Evolutionary conservation across 257 asterid genomes (phyloP).

Genomic region (Nicotiana knightiana): DNA sequence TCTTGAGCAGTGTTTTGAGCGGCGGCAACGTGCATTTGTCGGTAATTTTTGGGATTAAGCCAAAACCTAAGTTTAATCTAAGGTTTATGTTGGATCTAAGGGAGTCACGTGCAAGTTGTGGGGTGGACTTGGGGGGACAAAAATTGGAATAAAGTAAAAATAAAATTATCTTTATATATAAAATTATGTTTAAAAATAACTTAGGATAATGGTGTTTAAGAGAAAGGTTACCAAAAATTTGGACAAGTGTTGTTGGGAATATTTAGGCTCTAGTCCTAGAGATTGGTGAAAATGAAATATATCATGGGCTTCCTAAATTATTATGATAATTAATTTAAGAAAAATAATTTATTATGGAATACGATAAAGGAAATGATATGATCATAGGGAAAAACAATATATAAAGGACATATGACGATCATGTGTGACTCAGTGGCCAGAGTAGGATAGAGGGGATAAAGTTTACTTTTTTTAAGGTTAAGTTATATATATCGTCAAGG

Average conservation of each 20-base stretch:
- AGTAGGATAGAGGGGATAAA: too few relatives aligned
- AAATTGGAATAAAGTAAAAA: not conserved
- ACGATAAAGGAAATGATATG: not conserved
- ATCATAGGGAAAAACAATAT: not conserved
- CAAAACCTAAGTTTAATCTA: not conserved
- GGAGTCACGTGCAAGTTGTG: constrained; percentile 31
- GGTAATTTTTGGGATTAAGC: not conserved
- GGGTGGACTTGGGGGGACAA: constrained; percentile 11
- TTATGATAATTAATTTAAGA: not conserved
- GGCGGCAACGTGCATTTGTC: constrained; percentile 11
- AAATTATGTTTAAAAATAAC: not conserved
- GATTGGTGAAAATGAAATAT: not conserved
- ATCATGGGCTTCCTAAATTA: not conserved
- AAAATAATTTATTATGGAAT: not conserved
- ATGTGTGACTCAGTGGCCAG: too few relatives aligned
- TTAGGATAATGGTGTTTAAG: not conserved
- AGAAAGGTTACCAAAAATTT: not conserved
- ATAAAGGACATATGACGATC: not conserved
- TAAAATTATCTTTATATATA: not conserved
- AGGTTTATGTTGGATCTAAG: constrained; percentile 11
- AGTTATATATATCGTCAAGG: too few relatives aligned
- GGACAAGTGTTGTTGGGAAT: not conserved
- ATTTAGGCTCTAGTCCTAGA: not conserved
- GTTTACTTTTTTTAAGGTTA: too few relatives aligned
- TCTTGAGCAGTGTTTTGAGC: constrained; percentile 16